Evolutionary conservation across 768 basidiomycete genomes (phyloP), one percentile per base, ranked within the genome.

Genomic region (Leccinellum albellum): DNA sequence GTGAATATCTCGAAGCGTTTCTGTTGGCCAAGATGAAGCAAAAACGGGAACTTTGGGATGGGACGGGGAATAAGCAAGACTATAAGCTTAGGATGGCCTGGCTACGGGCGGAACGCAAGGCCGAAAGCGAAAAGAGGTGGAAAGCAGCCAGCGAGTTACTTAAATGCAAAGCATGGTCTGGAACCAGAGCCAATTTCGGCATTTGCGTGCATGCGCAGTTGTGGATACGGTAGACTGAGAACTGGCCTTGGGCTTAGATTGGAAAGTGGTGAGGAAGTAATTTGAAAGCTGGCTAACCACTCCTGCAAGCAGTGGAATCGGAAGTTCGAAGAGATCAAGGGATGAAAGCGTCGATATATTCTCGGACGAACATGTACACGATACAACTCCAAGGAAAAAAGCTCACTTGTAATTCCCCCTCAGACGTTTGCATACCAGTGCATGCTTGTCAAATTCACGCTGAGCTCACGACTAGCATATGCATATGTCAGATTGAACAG

Each of bases 11-110:
- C 14, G 70, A 73, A 50, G 51, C 51, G 1, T 54, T 62, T 42
- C 33, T 68, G 13, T 23, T 72, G n/a, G 64, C n/a, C 44, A 67
- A 62, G 51, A 66, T 72, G 68, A 72, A 70, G 54, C 37, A 61
- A n/a, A 72, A 64, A 46, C 56, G 51, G 4, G 70, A 72, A n/a
- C 54, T 70, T 4, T 73, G 65, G 64, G 72, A 72, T 31, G 70
- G 72, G n/a, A 70, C 68, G 8, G 68, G 57, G 66, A 44, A 53
- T 17, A 70, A 66, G 45, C 21, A 48, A 17, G 37, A 54, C 4
- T 56, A 66, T 42, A 72, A 71, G 45, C 10, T 57, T 4, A 54
- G 70, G 46, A 62, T 68, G 56, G 64, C 53, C 31, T 70, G 68
- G 65, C 17, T 72, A 29, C 59, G 65, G 4, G 54, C 55, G 13